Conservation (phyloP, 2,329 filamentous ascomycete species). For the Graphilbum fragrans region DNA sequence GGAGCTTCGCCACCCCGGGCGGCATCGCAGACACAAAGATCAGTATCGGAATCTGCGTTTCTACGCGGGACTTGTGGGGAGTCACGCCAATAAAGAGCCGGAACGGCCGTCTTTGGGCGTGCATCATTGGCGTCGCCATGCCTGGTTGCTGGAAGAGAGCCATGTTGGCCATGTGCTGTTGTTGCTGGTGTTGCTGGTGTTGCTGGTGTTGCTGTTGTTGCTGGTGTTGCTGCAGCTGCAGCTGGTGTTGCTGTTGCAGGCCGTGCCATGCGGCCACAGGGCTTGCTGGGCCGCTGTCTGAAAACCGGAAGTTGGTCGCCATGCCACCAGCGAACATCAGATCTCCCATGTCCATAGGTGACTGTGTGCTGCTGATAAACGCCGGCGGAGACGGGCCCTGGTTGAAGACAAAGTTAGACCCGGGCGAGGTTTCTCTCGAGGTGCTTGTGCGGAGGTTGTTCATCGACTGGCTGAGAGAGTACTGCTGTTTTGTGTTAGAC, state of each 20-base stretch:
- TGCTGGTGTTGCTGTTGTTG: conserved; percentile 4
- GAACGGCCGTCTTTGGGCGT: conserved; percentile 4
- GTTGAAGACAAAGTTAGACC: conserved; percentile 37
- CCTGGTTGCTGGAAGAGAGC: conserved; percentile 7
- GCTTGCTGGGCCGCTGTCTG: conserved; percentile 7
- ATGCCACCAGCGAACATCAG: conserved; percentile 15
- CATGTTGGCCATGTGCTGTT: conserved; percentile 3
- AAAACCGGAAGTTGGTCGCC: conserved; percentile 5
- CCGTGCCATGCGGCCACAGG: conserved; percentile 6
- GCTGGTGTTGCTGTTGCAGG: background rate
- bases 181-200: conserved; percentile 3
- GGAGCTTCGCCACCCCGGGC: conserved; percentile 62
- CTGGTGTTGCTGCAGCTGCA: conserved; percentile 10
- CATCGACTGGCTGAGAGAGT: conserved; percentile 37
- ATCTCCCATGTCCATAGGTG: conserved; percentile 27
- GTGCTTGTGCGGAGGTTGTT: conserved; percentile 31
- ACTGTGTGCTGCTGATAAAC: conserved; percentile 34
- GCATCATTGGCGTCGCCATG: background rate
- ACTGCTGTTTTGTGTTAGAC: conserved; percentile 28
- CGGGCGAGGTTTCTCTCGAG: conserved; percentile 43
- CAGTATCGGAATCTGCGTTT: conserved; percentile 88
- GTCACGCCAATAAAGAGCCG: conserved; percentile 41
- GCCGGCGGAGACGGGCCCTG: conserved; percentile 38
- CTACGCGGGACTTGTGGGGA: conserved; percentile 77
- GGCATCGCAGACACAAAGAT: conserved; percentile 69